Evolutionary conservation across 2,329 filamentous ascomycete genomes (phyloP), one percentile per base, ranked within the genome.

Genomic region (Arthrobotrys iridis): DNA sequence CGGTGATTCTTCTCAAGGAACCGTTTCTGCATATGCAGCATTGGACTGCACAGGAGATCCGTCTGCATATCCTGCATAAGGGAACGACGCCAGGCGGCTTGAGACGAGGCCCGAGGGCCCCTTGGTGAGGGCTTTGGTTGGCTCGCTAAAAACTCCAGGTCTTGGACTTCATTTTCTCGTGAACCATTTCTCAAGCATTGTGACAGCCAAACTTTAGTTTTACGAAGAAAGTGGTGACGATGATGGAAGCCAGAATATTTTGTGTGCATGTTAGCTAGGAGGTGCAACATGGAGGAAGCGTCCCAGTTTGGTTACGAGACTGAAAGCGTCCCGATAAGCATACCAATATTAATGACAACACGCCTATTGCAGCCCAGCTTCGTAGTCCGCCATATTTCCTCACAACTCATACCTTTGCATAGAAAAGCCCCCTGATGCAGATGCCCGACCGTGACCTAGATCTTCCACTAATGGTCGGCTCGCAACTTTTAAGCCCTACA

Each of bases 51-150:
- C 15, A 6, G 15, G 45, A 35, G 41, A 37, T 48, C 45, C 48
- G n/a, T n/a, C n/a, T n/a, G n/a, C n/a, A 18, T 45, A 65, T 46
- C 62, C 30, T 57, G 55, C 65, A 68, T 68, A 20, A 59, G 11
- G 26, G 2, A 33, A n/a, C n/a, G 20, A 24, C 33, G 45, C 48
- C n/a, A 24, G 63, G 59, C 45, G 50, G 55, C 26, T 52, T 55
- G 55, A 62, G 45, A 62, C 65, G 65, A 70, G 55, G 40, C 15
- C 35, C 15, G 28, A n/a, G n/a, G n/a, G n/a, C n/a, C n/a, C n/a
- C n/a, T n/a, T 28, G 18, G 28, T 22, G 28, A 18, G 28, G 41
- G n/a, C 13, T 70, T 33, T 62, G 52, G 65, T 70, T 62, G 65
- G 65, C 18, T 62, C 57, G 65, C 65, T 62, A 68, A 68, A 60